A percentile compares a stretch with the other conserved stretches of the same genome.
These are phyloP conservation scores for Onygenales sp. DNA, from an alignment of 2,329 filamentous ascomycete genomes.

Conservation along the genomic window DNA sequence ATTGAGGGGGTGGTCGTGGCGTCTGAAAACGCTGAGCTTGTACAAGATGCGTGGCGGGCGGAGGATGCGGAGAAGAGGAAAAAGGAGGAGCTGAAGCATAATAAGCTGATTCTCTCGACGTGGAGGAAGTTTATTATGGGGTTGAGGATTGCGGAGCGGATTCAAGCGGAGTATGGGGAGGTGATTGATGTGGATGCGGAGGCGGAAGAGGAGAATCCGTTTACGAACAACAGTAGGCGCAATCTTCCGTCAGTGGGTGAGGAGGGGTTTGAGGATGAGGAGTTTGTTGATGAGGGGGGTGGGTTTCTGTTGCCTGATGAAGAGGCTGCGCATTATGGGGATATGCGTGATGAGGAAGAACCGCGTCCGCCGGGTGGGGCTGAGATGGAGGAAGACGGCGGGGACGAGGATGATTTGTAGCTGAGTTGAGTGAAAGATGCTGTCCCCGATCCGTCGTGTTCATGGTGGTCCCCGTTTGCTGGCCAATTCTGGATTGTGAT, in stretches of 20 bases:
- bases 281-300: conserved; percentile 15
- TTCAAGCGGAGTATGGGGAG: conserved; percentile 66
- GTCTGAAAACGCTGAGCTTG: conserved; percentile 61
- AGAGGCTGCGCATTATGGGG: not conserved
- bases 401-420: not conserved
- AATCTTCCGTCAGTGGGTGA: conserved; percentile 5
- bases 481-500: no score
- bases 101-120: conserved; percentile 59
- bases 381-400: not conserved
- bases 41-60: conserved; percentile 70
- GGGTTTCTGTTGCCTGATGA: conserved; percentile 23
- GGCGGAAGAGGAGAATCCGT: conserved; percentile 26
- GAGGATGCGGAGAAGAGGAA: conserved; percentile 65
- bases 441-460: conserved; percentile 1
- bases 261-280: conserved; percentile 1
- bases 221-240: conserved; percentile 13
- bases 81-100: conserved; percentile 76
- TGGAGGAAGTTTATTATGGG: conserved; percentile 89
- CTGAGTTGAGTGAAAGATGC: conserved; percentile 7
- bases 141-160: conserved; percentile 68
- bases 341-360: not conserved
- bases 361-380: not conserved
- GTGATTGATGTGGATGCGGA: conserved; percentile 15
- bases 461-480: no score
- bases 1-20: conserved; percentile 86